Base-by-base conservation (phyloP, 129 eudicot genomes). In the Arctium minus region DNA sequence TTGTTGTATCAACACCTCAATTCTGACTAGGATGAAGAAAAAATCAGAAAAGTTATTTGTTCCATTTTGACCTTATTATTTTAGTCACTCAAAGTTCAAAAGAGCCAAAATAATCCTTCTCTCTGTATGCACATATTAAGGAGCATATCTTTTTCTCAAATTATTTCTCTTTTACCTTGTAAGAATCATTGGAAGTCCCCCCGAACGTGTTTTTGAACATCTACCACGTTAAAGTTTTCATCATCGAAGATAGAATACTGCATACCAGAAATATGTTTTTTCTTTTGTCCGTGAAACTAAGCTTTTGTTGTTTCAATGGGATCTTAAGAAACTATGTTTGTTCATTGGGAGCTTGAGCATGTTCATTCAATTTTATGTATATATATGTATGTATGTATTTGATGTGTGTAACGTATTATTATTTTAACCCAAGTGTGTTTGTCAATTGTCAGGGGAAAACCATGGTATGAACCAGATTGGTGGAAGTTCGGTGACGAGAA, bases 401-500 rank as follows among this genome's bases (percentile, higher is more conserved):
- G 68, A 17, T 42, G 48, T 5, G 11, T 76, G 22, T 17, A 42
- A 64, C n/a, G 50, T 77, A 2, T 53, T 69, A 44, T 29, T 48
- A 8, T 77, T 77, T 7, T 31, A 83, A 70, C 50, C 62, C 10
- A 76, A 70, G 32, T 77, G 33, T 87, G 72, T 78, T 72, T 72
- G 32, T 82, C 30, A 84, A 8, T 80, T 86, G 84, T 32, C 93
- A 94, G 98, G 93, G 98, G 98, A 81, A 94, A 79, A 71, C 90
- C 89, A 56, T 94, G 97, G 98, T 94, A 91, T 81, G 98, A 94
- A 79, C 98, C 98, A 68, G 97, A 92, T 70, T 94, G 98, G 98
- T 92, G 98, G 98, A 94, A 94, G 80, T 94, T 94, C 71, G 98
- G 98, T 39, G 98, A 94, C 86, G 92, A 92, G 82, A 92, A 92